These are phyloP conservation scores for Trifolium pratense DNA, from an alignment of 306 rosid species.

Conservation along the genomic window DNA sequence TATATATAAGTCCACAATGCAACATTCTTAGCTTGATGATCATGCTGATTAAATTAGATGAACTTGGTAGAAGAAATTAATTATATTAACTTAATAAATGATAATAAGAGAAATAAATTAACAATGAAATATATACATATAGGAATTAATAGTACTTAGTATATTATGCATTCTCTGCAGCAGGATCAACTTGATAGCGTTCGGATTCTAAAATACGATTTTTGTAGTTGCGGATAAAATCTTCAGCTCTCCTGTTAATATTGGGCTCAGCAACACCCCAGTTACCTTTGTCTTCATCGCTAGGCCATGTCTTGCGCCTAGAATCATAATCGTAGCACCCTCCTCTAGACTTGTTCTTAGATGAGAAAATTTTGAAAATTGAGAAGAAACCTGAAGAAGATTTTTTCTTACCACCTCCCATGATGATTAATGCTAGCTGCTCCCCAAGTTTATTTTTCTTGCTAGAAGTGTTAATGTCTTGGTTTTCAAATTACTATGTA, in stretches of 20 bases:
- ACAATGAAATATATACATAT: slow-evolving; percentile 13
- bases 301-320: slow-evolving; percentile 53
- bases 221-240: slow-evolving; percentile 50
- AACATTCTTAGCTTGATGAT: not conserved
- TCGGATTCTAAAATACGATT: slow-evolving; percentile 53
- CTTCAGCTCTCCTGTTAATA: slow-evolving; percentile 63
- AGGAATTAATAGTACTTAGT: not conserved
- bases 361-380: slow-evolving; percentile 55
- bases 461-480: not conserved
- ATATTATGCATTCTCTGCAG: slow-evolving; percentile 16
- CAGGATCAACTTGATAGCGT: slow-evolving; percentile 40
- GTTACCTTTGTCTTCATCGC: slow-evolving; percentile 62
- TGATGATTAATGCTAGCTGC: slow-evolving; percentile 26
- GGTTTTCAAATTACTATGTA: slow-evolving; percentile 19
- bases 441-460: not conserved
- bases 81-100: not conserved
- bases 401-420: slow-evolving; percentile 54
- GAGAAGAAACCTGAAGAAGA: slow-evolving; percentile 56
- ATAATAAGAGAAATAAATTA: slow-evolving; percentile 9
- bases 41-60: not conserved
- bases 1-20: not conserved
- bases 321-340: slow-evolving; percentile 38
- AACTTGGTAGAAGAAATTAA: not conserved
- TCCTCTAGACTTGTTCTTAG: slow-evolving; percentile 41
- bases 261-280: slow-evolving; percentile 63